These are phyloP conservation scores for Phalaenopsis aphrodite DNA, from an alignment of 106 monocot genomes.

Conservation along the genomic window DNA sequence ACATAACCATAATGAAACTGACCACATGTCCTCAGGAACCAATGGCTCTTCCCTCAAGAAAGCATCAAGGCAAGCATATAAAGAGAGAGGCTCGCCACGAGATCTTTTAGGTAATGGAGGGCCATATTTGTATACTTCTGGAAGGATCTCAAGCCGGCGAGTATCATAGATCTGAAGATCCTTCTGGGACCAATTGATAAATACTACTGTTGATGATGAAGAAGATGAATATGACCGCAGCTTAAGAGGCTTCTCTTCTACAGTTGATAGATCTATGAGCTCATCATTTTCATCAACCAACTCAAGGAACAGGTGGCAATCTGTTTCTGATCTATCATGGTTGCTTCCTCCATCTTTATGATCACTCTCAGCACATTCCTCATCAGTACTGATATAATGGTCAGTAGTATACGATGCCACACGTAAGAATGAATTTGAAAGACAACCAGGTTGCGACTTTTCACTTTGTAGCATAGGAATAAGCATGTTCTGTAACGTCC, in stretches of 20 bases:
- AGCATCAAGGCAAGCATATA: constrained; percentile 96
- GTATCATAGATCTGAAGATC: constrained; percentile 57
- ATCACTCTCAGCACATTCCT: constrained; percentile 15
- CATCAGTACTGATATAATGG: constrained; percentile 13
- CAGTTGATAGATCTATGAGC: constrained; percentile 43
- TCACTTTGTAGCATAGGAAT: constrained; percentile 45
- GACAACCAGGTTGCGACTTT: constrained; percentile 16
- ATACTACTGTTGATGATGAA: constrained; percentile 34
- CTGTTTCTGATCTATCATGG: neutral
- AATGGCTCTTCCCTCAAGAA: constrained; percentile 96
- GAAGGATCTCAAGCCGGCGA: constrained; percentile 61
- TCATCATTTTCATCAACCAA: constrained; percentile 55
- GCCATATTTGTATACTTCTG: constrained; percentile 83
- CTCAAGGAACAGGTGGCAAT: constrained; percentile 41
- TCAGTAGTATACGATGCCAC: neutral
- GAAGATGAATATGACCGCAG: constrained; percentile 20
- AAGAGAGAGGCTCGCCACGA: constrained; percentile 82
- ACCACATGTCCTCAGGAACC: constrained; percentile 99
- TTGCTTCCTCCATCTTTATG: constrained; percentile 19
- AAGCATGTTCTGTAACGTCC: constrained; percentile 49
- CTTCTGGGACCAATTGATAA: constrained; percentile 70
- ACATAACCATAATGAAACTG: constrained; percentile 20
- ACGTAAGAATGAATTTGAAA: constrained; percentile 15
- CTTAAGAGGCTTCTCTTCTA: constrained; percentile 42
- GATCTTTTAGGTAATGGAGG: constrained; percentile 68